Evolutionary conservation across 2,329 filamentous ascomycete species (phyloP).

Genomic region (Neodidymelliopsis sp.): DNA sequence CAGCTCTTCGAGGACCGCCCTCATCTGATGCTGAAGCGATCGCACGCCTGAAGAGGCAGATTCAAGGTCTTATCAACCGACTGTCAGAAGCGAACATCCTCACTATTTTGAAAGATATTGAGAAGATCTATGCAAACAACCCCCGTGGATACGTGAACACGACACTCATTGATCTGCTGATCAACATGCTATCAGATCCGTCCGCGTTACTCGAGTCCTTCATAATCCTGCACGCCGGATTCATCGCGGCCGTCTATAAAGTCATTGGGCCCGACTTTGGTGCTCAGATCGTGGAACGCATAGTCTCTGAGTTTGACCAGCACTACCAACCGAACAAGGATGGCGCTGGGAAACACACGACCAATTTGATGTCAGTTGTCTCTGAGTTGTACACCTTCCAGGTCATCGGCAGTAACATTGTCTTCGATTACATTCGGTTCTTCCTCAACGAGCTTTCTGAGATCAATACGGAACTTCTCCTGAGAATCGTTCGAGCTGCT

Average conservation of each 20-base stretch:
- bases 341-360: slow-evolving; percentile 63
- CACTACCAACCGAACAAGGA: slow-evolving; percentile 61
- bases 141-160: slow-evolving; percentile 89
- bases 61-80: slow-evolving; percentile 90
- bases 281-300: slow-evolving; percentile 80
- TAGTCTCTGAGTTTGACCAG: slow-evolving; percentile 77
- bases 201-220: slow-evolving; percentile 86
- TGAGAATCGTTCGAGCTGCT: slow-evolving; percentile 80
- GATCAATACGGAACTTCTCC: slow-evolving; percentile 83
- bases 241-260: slow-evolving; percentile 87
- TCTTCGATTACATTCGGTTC: slow-evolving; percentile 89
- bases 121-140: slow-evolving; percentile 82
- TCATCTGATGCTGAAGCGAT: slow-evolving; percentile 72
- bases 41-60: slow-evolving; percentile 75
- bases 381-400: slow-evolving; percentile 93
- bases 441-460: slow-evolving; percentile 80
- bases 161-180: slow-evolving; percentile 76
- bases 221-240: slow-evolving; percentile 87
- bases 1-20: slow-evolving; percentile 74
- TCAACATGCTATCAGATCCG: slow-evolving; percentile 80
- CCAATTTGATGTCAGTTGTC: slow-evolving; percentile 82
- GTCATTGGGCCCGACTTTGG: slow-evolving; percentile 88
- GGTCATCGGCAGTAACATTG: slow-evolving; percentile 78
- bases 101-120: slow-evolving; percentile 81
- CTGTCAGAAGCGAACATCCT: slow-evolving; percentile 90